A percentile compares a stretch with the other conserved stretches of the same genome.
Evolutionary conservation across 306 rosid genomes (phyloP).

Genomic region (Acacia acuminata): DNA sequence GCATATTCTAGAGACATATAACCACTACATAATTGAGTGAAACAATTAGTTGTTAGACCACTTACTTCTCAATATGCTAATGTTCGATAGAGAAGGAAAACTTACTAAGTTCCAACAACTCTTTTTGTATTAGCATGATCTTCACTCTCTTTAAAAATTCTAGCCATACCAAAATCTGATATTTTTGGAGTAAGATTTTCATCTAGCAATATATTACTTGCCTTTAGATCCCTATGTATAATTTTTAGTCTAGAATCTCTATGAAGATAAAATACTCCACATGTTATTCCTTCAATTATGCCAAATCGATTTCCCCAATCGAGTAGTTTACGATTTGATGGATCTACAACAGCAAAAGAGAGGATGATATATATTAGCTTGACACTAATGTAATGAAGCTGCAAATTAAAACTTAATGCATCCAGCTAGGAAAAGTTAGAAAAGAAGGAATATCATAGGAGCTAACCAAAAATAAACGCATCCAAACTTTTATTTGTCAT

Average conservation of each 20-base stretch:
- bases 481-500: background rate
- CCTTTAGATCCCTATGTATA: background rate
- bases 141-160: background rate
- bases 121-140: background rate
- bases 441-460: background rate
- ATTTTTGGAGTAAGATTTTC: background rate
- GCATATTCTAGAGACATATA: background rate
- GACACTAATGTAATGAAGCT: background rate
- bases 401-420: background rate
- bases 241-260: slow-evolving; percentile 2
- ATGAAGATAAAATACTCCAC: background rate
- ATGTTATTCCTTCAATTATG: background rate
- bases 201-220: background rate
- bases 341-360: background rate
- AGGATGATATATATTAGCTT: background rate
- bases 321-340: background rate
- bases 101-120: slow-evolving; percentile 27
- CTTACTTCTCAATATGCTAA: background rate
- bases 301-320: background rate
- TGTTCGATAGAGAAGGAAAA: background rate
- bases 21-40: background rate
- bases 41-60: background rate
- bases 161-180: slow-evolving; percentile 2
- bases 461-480: background rate
- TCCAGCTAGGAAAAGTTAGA: background rate